Conservation (phyloP, 2,329 filamentous ascomycete species). For the Dothideomycetes sp. region DNA sequence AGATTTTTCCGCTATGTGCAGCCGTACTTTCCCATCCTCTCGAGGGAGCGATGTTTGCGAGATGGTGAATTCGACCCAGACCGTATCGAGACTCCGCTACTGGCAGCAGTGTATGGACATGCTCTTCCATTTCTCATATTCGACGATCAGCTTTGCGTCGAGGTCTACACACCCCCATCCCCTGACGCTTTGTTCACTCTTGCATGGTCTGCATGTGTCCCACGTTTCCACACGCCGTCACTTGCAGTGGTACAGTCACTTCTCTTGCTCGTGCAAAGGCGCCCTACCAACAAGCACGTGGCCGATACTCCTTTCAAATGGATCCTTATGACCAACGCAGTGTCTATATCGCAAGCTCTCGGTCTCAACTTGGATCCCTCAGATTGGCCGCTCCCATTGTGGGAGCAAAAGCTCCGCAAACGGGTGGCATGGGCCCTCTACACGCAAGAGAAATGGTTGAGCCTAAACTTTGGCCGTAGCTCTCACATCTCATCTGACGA, state of each 20-base stretch:
- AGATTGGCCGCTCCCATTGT: slow-evolving; percentile 49
- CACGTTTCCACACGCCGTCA: slow-evolving; percentile 20
- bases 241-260: slow-evolving; percentile 21
- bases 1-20: slow-evolving; percentile 31
- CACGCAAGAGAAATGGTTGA: slow-evolving; percentile 55
- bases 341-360: slow-evolving; percentile 48
- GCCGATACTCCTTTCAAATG: slow-evolving; percentile 23
- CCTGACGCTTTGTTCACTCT: slow-evolving; percentile 21
- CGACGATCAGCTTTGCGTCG: slow-evolving; percentile 28
- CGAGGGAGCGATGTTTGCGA: slow-evolving; percentile 22
- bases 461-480: slow-evolving; percentile 46
- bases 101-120: slow-evolving; percentile 33
- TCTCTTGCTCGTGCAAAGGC: slow-evolving; percentile 20
- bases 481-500: slow-evolving; percentile 43
- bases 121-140: slow-evolving; percentile 34
- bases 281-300: slow-evolving; percentile 22
- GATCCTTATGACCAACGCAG: slow-evolving; percentile 23
- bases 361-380: slow-evolving; percentile 52
- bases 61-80: slow-evolving; percentile 20
- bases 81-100: slow-evolving; percentile 25
- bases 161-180: slow-evolving; percentile 22
- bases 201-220: slow-evolving; percentile 20
- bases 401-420: slow-evolving; percentile 52
- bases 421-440: slow-evolving; percentile 54
- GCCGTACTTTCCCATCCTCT: slow-evolving; percentile 33